A percentile compares a stretch with the other conserved stretches of the same genome.
phyloP scores from a whole-genome alignment of 495 filamentous ascomycete genomes.

The Thozetella sp. region DNA sequence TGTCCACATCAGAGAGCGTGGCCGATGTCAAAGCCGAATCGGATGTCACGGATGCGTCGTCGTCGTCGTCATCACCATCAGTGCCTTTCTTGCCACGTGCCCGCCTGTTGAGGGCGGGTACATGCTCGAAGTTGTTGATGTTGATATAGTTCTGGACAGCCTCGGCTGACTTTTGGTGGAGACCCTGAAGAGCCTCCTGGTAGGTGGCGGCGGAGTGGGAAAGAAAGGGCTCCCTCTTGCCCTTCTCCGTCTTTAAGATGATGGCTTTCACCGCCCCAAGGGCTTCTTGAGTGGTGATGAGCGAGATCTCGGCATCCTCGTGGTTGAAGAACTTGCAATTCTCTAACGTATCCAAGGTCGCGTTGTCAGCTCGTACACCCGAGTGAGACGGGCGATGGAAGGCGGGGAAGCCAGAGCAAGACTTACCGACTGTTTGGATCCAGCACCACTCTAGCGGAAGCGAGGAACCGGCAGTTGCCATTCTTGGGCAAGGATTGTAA shows the following conservation, averaged over 20 bases:
- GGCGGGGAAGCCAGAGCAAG: too few species aligned
- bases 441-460: too few species aligned
- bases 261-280: conserved; percentile 30
- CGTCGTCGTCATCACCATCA: conserved; percentile 12
- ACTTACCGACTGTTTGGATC: too few species aligned
- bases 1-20: conserved; percentile 17
- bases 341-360: conserved; percentile 23
- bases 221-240: conserved; percentile 28
- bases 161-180: conserved; percentile 35
- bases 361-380: too few species aligned
- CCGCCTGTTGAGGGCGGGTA: conserved; percentile 13
- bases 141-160: conserved; percentile 36
- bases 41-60: conserved; percentile 18
- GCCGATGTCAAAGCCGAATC: conserved; percentile 26
- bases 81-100: conserved; percentile 6
- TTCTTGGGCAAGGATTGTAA: too few species aligned
- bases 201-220: conserved; percentile 18
- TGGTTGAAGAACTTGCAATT: conserved; percentile 38
- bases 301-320: conserved; percentile 21
- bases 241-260: conserved; percentile 24
- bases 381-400: too few species aligned
- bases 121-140: conserved; percentile 31
- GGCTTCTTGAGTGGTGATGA: conserved; percentile 33
- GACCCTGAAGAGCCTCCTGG: conserved; percentile 20
- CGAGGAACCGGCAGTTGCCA: too few species aligned